Base-by-base conservation (phyloP, 345 rosid species). In the Cardamine occulta region DNA sequence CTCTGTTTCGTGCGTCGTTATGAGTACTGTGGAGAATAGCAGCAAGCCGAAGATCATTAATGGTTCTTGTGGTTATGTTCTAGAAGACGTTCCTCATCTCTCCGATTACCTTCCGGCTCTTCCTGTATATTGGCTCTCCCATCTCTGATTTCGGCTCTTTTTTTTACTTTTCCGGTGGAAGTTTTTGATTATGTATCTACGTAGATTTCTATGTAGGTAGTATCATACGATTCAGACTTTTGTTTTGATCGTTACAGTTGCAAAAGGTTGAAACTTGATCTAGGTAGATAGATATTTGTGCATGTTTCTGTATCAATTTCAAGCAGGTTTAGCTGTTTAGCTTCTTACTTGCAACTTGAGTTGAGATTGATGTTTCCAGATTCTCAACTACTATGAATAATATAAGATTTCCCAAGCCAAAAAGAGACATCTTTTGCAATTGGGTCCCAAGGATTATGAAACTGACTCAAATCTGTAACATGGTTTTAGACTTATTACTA, bases 1-100 rank as follows among this genome's bases (percentile, higher is more conserved):
- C 70, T 5, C 66, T 37, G 63, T 47, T 15, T 42, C 39, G 44
- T 34, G 57, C 23, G 19, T 47, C 53, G 58, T 13, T 3, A 78
- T 66, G 73, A 51, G 49, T 44, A 39, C 34, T 60, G 42, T 59
- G 56, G 78, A 65, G 3, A 73, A 11, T 21, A 78, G 67, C 63
- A 72, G 67, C 63, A 72, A 79, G 32, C 78, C 78, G n/a, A 86
- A 86, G 79, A 42, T 82, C 75, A 76, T 82, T 39, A 49, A 70
- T 12, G 92, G 91, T 7, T 80, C 77, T 26, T 75, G 74, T 15
- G 95, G 95, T 47, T 91, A 83, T 77, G 81, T 87, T 13, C 88
- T 91, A 26, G 84, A 91, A 79, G 94, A 91, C 47, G 87, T 91
- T 60, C 92, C 92, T 78, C 97, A 91, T 65, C 75, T 89, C 53